A percentile compares a stretch with the other conserved stretches of the same genome.
Evolutionary conservation across 352 stramenopile genomes (phyloP).

Genomic region (Globisporangium lucens): DNA sequence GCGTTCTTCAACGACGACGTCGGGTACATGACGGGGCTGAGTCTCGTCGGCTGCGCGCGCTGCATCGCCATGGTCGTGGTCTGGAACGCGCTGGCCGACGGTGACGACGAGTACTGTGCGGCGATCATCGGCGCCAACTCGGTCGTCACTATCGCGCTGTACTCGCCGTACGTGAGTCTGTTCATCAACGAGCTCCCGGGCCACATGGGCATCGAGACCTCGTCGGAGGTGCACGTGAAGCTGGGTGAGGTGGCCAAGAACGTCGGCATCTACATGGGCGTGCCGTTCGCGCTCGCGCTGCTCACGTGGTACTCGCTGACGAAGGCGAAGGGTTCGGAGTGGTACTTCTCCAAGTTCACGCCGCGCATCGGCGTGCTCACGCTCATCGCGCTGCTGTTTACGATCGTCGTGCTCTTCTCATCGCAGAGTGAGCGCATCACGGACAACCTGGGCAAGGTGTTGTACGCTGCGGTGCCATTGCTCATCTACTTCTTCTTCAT

Average conservation of each 20-base stretch:
- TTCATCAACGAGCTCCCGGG: slow-evolving; percentile 44
- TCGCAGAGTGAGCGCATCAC: slow-evolving; percentile 65
- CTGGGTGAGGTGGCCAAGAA: slow-evolving; percentile 45
- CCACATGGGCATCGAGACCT: slow-evolving; percentile 24
- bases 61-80: slow-evolving; percentile 86
- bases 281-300: slow-evolving; percentile 51
- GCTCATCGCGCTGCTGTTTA: slow-evolving; percentile 61
- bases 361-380: slow-evolving; percentile 40
- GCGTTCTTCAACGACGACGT: slow-evolving; percentile 45
- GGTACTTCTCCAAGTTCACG: slow-evolving; percentile 52
- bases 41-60: slow-evolving; percentile 60
- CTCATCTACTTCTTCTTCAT: slow-evolving; percentile 63
- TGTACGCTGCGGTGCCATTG: slow-evolving; percentile 56
- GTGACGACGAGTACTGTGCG: slow-evolving; percentile 64
- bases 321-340: slow-evolving; percentile 32
- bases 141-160: slow-evolving; percentile 56
- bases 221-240: slow-evolving; percentile 33
- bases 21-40: slow-evolving; percentile 62
- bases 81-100: slow-evolving; percentile 62
- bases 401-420: slow-evolving; percentile 70
- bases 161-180: slow-evolving; percentile 57
- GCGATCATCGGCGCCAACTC: slow-evolving; percentile 74
- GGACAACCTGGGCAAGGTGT: slow-evolving; percentile 41
- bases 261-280: slow-evolving; percentile 67
- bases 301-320: slow-evolving; percentile 31